Base-by-base conservation (phyloP, 2,329 filamentous ascomycete species). In the Hypoxylon sp. region DNA sequence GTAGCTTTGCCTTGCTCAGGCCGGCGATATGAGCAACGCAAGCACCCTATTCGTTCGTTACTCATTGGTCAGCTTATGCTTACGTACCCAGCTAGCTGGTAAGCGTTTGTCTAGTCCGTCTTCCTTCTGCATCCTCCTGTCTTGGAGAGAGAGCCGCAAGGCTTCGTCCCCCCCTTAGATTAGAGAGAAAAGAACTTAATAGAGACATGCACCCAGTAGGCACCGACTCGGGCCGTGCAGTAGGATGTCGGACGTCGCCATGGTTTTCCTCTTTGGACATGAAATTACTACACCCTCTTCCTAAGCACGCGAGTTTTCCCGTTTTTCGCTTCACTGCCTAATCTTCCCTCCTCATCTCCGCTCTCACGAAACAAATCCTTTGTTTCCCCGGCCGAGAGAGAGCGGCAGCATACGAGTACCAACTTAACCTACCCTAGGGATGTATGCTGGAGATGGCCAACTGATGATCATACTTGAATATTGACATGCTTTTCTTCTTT, bases 161-260 rank as follows among this genome's bases (percentile, higher is more conserved):
- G 24, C 15, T 33, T 26, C 4, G 7, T 37, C 13, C 48, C 31
- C 27, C 42, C 26, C 15, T 15, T n/a, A n/a, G n/a, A n/a, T n/a
- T n/a, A n/a, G n/a, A n/a, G n/a, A n/a, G n/a, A n/a, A n/a, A n/a
- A n/a, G n/a, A n/a, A n/a, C n/a, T 35, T 18, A 17, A 33, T 24
- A n/a, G 23, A 35, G 41, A n/a, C 21, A 48, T 40, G 55, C 54
- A 35, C 48, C 42, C 35, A 47, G 35, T 17, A 35, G 54, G 54
- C 54, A 27, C 42, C 10, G 27, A 52, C 27, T 52, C 42, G 54
- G 54, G 26, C 54, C 48, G 54, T 33, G 35, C 31, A 18, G 17
- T 9, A 5, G 11, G 13, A 33, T 4, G 13, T 2, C 15, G 5
- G 8, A 45, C 40, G 7, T 42, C 20, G 20, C 21, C 38, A 4